These are phyloP conservation scores for Calophaca sinica DNA, from an alignment of 306 rosid genomes.

Conservation along the genomic window DNA sequence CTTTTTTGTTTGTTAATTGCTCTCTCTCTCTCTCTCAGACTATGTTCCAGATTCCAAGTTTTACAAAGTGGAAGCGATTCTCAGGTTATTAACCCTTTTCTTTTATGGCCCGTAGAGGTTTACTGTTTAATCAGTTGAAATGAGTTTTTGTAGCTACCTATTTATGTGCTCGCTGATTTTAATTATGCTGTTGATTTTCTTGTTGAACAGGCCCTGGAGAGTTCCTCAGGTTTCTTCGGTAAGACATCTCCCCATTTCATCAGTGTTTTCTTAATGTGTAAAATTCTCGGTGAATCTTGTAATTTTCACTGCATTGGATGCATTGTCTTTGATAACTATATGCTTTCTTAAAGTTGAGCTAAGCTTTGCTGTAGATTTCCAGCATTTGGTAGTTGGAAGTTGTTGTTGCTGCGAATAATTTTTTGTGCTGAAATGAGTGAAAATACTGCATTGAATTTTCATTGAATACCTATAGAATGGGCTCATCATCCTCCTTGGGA, in stretches of 20 bases:
- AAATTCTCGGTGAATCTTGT: background rate
- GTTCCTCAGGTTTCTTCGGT: conserved; percentile 83
- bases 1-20: conserved; percentile 3
- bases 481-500: background rate
- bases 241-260: conserved; percentile 45
- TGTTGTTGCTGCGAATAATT: conserved; percentile 1
- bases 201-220: conserved; percentile 83
- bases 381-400: conserved; percentile 5
- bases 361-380: background rate
- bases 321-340: background rate
- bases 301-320: conserved; percentile 2
- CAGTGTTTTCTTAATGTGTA: background rate
- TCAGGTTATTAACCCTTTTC: conserved; percentile 57
- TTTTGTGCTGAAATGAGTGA: background rate
- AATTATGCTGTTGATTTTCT: conserved; percentile 50
- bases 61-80: conserved; percentile 93
- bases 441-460: conserved; percentile 3
- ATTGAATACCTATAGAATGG: background rate
- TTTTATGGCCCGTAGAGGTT: background rate
- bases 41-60: conserved; percentile 75
- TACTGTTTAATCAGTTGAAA: conserved; percentile 2
- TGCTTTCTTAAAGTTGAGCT: conserved; percentile 17
- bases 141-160: conserved; percentile 33
- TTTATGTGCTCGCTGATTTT: conserved; percentile 38
- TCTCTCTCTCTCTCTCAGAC: conserved; percentile 45